These are phyloP conservation scores for Suaeda aralocaspica DNA, from an alignment of 148 eudicot species.

Conservation along the genomic window DNA sequence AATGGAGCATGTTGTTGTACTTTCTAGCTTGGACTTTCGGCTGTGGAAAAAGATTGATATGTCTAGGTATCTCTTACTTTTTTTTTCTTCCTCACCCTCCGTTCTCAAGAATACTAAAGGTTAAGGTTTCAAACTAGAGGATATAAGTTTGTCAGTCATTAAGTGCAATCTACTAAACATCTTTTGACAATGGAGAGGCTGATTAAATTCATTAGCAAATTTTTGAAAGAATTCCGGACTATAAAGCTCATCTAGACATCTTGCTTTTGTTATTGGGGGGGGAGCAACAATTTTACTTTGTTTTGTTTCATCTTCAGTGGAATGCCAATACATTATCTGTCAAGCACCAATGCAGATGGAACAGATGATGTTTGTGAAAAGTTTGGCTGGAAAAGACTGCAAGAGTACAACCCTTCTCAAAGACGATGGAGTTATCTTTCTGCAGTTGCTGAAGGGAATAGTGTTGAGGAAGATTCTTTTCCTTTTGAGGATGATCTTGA, in stretches of 20 bases:
- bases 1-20: slow-evolving; percentile 66
- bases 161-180: neutral
- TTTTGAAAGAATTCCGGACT: neutral
- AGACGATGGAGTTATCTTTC: slow-evolving; percentile 66
- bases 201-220: neutral
- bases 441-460: slow-evolving; percentile 52
- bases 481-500: slow-evolving; percentile 58
- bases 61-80: slow-evolving; percentile 59
- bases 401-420: slow-evolving; percentile 73
- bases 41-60: slow-evolving; percentile 77
- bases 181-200: neutral
- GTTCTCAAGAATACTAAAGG: neutral
- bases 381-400: slow-evolving; percentile 79
- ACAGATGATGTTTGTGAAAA: slow-evolving; percentile 71
- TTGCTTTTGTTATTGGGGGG: neutral
- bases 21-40: slow-evolving; percentile 94
- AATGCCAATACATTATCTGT: slow-evolving; percentile 78
- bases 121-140: neutral
- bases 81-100: neutral
- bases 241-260: neutral
- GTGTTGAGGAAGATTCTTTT: slow-evolving; percentile 37
- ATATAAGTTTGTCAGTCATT: neutral
- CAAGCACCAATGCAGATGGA: slow-evolving; percentile 69
- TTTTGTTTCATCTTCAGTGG: slow-evolving; percentile 52
- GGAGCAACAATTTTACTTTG: neutral